Base-by-base conservation (phyloP, 2,329 filamentous ascomycete species). In the Tolypocladium album region DNA sequence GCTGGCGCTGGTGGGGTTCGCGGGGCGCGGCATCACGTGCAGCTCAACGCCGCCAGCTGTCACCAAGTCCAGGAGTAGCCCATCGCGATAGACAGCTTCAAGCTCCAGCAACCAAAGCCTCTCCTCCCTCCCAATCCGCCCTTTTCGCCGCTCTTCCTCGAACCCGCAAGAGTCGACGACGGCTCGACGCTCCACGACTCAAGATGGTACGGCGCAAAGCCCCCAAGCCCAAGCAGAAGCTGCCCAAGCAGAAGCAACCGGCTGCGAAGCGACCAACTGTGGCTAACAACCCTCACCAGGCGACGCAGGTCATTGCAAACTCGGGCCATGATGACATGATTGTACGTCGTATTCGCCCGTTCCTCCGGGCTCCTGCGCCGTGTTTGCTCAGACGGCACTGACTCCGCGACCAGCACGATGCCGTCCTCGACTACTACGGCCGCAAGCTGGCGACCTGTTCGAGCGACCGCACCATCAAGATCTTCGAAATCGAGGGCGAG, bases 401-500 rank as follows among this genome's bases (percentile, higher is more conserved):
- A 66, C 66, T 42, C 61, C 61, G 57, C 59, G 40, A 58, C 59
- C 67, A 91, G 93, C 94, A 99, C 76, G 94, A 99, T 84, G 94
- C 94, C 65, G 93, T 96, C 66, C 88, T 99, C 72, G 94, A 99
- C 76, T 99, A 97, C 81, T 99, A 97, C 76, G 94, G 94, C 71
- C 88, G 94, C 67, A 89, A 93, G 71, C 86, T 99, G 68, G 94
- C 94, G 64, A 99, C 94, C 66, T 97, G 94, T 77, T 97, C 92
- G 42, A 97, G 93, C 66, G 94, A 99, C 78, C 92, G 94, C 74
- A 97, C 93, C 56, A 96, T 99, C 80, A 97, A 97, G 80, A 97
- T 99, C 72, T 99, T 97, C 72, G 94, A 99, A 77, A 88, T 99
- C 60, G 93, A 97, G 70, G 91, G 92, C 70, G 92, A 97, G 68